Conservation (phyloP, 2,329 filamentous ascomycete genomes). For the Pseudogymnoascus sp. region DNA sequence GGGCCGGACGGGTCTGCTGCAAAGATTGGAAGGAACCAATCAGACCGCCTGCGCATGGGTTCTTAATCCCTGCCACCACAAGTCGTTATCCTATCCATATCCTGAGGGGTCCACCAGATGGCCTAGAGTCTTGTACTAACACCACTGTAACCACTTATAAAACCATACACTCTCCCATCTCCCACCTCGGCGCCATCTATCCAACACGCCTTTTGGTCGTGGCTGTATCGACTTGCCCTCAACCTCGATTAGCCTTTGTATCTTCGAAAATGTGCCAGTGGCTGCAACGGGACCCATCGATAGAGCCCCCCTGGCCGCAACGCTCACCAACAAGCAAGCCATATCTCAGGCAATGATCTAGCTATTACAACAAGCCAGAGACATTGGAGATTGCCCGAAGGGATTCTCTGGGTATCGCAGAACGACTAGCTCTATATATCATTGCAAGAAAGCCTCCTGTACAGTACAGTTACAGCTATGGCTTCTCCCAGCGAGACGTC, state of each 20-base stretch:
- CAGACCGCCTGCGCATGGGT: not conserved
- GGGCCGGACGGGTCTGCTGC: not conserved
- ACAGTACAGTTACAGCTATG: not conserved
- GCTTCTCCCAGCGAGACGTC: not conserved
- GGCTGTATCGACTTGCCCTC: not conserved
- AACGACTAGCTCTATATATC: not conserved
- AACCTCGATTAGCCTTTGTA: not conserved
- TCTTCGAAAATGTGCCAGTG: constrained; percentile 7
- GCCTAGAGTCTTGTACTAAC: not conserved
- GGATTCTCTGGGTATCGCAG: not conserved
- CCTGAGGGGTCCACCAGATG: constrained; percentile 1
- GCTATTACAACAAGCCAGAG: not conserved
- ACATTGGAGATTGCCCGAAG: not conserved
- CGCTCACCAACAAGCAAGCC: not conserved
- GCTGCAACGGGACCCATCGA: constrained; percentile 2
- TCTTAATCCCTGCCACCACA: not conserved
- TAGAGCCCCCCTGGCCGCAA: constrained; percentile 10
- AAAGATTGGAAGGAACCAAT: constrained; percentile 4
- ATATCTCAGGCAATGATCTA: not conserved
- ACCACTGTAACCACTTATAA: not conserved
- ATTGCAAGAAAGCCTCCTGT: not conserved
- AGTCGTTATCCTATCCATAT: constrained; percentile 4
- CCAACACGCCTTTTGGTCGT: not conserved
- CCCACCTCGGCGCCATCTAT: not conserved
- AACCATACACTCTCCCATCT: constrained; percentile 1